Percentiles rank a stretch among this genome's conserved stretches.
These are phyloP conservation scores for Plasmodium ovale DNA, from an alignment of 169 alveolate species.

Conservation along the genomic window DNA sequence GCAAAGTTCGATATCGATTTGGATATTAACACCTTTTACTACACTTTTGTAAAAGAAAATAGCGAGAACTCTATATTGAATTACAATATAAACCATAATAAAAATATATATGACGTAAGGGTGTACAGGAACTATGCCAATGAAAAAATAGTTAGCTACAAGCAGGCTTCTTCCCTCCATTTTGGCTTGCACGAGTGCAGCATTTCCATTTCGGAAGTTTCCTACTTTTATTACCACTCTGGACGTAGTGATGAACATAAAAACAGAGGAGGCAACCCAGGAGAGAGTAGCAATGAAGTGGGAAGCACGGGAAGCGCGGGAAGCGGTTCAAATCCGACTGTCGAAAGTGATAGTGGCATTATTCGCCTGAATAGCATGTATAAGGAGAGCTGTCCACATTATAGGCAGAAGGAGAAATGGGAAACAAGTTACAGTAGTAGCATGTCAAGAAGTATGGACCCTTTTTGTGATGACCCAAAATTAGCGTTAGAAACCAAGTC, in stretches of 20 bases:
- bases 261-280: no score
- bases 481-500: background rate
- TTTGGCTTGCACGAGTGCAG: background rate
- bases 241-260: no score
- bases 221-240: constrained; percentile 14
- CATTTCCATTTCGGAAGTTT: constrained; percentile 3
- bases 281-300: no score
- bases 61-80: constrained; percentile 11
- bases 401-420: background rate
- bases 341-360: background rate
- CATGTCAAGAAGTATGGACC: background rate
- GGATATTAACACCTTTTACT: constrained; percentile 46
- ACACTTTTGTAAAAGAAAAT: background rate
- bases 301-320: no score
- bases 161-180: background rate
- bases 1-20: constrained; percentile 34
- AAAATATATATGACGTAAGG: constrained; percentile 49
- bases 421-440: background rate
- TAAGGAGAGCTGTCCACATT: background rate
- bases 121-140: background rate
- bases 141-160: constrained; percentile 16
- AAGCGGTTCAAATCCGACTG: background rate
- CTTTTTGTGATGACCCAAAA: background rate
- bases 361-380: background rate
- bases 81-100: constrained; percentile 21